Evolutionary conservation across 2,329 filamentous ascomycete genomes (phyloP).

Genomic region (Hortaea werneckii): DNA sequence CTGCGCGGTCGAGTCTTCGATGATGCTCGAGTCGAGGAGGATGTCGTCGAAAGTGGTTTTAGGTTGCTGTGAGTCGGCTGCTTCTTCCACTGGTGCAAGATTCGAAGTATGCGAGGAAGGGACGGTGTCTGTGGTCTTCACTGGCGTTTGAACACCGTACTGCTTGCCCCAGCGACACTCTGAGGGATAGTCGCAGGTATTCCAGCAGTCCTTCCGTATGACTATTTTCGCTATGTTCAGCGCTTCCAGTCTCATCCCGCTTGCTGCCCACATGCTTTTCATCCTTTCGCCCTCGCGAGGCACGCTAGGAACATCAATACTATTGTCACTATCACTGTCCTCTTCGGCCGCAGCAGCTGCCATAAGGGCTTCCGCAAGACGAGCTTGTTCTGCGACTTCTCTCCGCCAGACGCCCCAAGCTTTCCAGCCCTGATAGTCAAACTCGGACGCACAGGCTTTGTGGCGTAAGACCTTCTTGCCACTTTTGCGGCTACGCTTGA

Average conservation of each 20-base stretch:
- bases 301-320: not conserved
- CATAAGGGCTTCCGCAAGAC: conserved; percentile 13
- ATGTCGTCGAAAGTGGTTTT: conserved; percentile 21
- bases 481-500: conserved; percentile 24
- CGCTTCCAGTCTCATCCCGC: not conserved
- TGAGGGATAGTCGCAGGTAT: conserved; percentile 35
- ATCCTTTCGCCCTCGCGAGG: conserved; percentile 12
- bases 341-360: conserved; percentile 4
- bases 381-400: conserved; percentile 12
- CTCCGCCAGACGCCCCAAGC: conserved; percentile 36
- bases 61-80: conserved; percentile 5
- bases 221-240: not conserved
- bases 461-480: conserved; percentile 23
- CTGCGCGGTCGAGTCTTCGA: not conserved
- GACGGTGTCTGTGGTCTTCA: not conserved
- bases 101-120: not conserved
- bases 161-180: conserved; percentile 35
- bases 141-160: conserved; percentile 16
- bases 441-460: conserved; percentile 39
- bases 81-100: not conserved
- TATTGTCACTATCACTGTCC: conserved; percentile 5
- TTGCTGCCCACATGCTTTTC: conserved; percentile 5
- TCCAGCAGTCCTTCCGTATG: conserved; percentile 32
- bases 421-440: conserved; percentile 45
- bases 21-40: conserved; percentile 6